A percentile compares a stretch with the other conserved stretches of the same genome.
Conservation (phyloP, 495 filamentous ascomycete species). For the Trichoderma asperelloides region DNA sequence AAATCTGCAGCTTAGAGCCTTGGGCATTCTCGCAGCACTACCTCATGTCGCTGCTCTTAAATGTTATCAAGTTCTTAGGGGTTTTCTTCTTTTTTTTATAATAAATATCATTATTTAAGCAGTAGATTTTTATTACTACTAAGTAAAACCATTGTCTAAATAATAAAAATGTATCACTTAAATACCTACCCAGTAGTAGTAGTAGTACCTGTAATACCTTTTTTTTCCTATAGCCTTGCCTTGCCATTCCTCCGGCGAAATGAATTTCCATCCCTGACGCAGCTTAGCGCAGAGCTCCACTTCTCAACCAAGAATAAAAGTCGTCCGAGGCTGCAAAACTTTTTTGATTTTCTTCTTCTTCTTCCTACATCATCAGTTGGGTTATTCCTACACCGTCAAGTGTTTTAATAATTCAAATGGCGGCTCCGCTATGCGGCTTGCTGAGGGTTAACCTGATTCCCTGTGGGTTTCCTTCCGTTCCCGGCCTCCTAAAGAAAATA, state of each 20-base stretch:
- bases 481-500: constrained; percentile 25
- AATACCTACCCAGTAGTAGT: too few relatives aligned
- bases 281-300: neutral
- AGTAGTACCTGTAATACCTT: too few relatives aligned
- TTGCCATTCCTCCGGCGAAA: neutral
- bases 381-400: constrained; percentile 24
- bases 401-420: constrained; percentile 19
- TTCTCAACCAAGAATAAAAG: neutral
- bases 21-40: too few relatives aligned
- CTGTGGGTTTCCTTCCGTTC: constrained; percentile 31
- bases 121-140: too few relatives aligned
- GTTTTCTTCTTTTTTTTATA: too few relatives aligned
- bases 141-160: too few relatives aligned
- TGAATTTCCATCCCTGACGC: neutral
- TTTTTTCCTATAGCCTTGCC: too few relatives aligned
- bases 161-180: too few relatives aligned
- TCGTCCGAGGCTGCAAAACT: neutral
- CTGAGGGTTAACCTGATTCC: constrained; percentile 26
- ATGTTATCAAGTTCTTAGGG: too few relatives aligned
- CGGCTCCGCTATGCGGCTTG: constrained; percentile 29
- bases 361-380: constrained; percentile 10
- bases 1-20: too few relatives aligned
- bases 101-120: too few relatives aligned
- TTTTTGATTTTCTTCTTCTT: neutral
- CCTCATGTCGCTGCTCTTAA: too few relatives aligned